Evolutionary conservation across 371 early-diverging fungal genomes (phyloP).

Genomic region (Catenaria anguillulae): DNA sequence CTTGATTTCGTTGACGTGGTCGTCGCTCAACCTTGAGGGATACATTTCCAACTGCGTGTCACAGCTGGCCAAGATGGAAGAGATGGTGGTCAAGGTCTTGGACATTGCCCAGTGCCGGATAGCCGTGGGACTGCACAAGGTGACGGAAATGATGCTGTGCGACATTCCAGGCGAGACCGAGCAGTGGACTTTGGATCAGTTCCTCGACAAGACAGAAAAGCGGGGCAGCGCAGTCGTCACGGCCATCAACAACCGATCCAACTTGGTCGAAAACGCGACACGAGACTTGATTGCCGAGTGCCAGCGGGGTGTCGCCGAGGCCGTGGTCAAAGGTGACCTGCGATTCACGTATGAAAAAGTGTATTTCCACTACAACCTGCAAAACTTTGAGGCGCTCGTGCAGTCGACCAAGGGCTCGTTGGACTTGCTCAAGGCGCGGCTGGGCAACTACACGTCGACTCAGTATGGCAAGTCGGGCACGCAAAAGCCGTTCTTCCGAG

Average conservation of each 20-base stretch:
- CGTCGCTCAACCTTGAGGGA: slow-evolving; percentile 34
- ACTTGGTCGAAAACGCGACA: slow-evolving; percentile 36
- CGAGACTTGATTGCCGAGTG: slow-evolving; percentile 34
- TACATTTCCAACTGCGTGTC: slow-evolving; percentile 25
- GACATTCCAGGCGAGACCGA: slow-evolving; percentile 36
- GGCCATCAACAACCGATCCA: slow-evolving; percentile 32
- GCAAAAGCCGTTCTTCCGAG: slow-evolving; percentile 39
- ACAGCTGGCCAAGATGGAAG: slow-evolving; percentile 33
- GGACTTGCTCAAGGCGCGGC: slow-evolving; percentile 29
- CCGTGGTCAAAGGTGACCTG: slow-evolving; percentile 20
- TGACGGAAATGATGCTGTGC: slow-evolving; percentile 30
- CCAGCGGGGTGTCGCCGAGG: slow-evolving; percentile 21
- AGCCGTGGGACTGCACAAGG: slow-evolving; percentile 25
- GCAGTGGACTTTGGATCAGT: slow-evolving; percentile 44
- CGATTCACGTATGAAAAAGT: slow-evolving; percentile 34
- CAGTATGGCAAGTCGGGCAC: slow-evolving; percentile 31
- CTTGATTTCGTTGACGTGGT: slow-evolving; percentile 39
- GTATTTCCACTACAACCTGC: slow-evolving; percentile 36
- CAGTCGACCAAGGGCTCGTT: slow-evolving; percentile 40
- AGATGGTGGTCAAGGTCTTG: slow-evolving; percentile 35
- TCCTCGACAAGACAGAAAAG: slow-evolving; percentile 33
- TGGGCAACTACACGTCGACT: slow-evolving; percentile 33
- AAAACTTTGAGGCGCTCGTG: slow-evolving; percentile 39
- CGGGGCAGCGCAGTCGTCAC: slow-evolving; percentile 26
- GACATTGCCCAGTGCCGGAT: slow-evolving; percentile 42